Conservation (phyloP, 2,329 filamentous ascomycete genomes). For the Zalaria sp. region DNA sequence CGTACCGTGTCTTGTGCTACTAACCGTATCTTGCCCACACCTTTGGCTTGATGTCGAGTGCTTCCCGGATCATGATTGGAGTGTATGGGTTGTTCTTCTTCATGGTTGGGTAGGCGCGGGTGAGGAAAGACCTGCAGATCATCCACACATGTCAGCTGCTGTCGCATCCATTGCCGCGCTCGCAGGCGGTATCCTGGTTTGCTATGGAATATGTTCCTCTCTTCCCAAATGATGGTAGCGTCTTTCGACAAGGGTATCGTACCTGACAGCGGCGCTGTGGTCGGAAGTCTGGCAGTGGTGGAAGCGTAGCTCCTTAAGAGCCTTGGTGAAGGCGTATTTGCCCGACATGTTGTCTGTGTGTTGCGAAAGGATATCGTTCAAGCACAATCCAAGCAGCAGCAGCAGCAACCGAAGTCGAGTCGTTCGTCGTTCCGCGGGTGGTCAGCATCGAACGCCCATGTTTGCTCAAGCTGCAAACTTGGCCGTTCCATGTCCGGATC, state of each 20-base stretch:
- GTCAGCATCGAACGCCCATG: not conserved
- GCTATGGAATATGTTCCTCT: not conserved
- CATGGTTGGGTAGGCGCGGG: slow-evolving; percentile 89
- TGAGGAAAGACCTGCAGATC: slow-evolving; percentile 63
- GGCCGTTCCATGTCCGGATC: too few relatives aligned
- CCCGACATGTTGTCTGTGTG: slow-evolving; percentile 52
- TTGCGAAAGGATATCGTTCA: not conserved
- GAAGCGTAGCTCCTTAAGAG: slow-evolving; percentile 91
- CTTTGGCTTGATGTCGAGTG: slow-evolving; percentile 66
- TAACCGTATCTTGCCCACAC: slow-evolving; percentile 88
- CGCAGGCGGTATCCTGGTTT: not conserved
- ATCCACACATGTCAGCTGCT: slow-evolving; percentile 1
- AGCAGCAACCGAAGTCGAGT: not conserved
- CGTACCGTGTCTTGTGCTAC: slow-evolving; percentile 13
- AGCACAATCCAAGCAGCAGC: too few relatives aligned
- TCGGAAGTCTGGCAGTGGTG: slow-evolving; percentile 92
- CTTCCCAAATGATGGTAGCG: not conserved
- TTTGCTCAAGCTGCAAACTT: too few relatives aligned
- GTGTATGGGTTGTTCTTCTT: slow-evolving; percentile 96
- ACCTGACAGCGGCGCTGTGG: slow-evolving; percentile 81
- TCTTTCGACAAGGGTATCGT: slow-evolving; percentile 12
- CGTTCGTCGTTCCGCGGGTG: not conserved
- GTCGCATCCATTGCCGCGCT: slow-evolving; percentile 1
- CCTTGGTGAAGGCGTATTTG: slow-evolving; percentile 83
- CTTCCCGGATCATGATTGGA: slow-evolving; percentile 91